Percentiles rank a stretch among this genome's conserved stretches.
Conservation (phyloP, 805 yeast genomes). For the Pichia manshurica region DNA sequence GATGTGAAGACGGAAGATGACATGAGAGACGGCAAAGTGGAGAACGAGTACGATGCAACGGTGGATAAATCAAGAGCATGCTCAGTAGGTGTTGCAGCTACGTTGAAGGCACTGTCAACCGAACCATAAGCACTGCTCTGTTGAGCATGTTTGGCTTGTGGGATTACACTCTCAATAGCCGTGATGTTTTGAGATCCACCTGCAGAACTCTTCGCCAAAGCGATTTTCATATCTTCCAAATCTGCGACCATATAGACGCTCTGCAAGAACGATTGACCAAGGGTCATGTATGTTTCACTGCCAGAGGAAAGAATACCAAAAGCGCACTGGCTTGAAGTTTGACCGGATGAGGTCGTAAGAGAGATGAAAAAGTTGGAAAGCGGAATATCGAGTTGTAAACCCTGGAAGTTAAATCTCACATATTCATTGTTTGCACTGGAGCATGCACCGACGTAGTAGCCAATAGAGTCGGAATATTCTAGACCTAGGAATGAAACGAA, state of each 20-base stretch:
- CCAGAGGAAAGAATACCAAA: constrained; percentile 34
- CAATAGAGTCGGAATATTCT: constrained; percentile 33
- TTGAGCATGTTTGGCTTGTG: constrained; percentile 14
- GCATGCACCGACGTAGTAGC: constrained; percentile 47
- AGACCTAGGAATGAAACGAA: constrained; percentile 35
- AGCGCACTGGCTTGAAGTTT: constrained; percentile 35
- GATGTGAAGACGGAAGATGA: background rate
- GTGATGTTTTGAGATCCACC: constrained; percentile 35
- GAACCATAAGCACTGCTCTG: constrained; percentile 11
- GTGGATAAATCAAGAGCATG: constrained; percentile 1
- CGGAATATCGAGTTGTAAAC: constrained; percentile 49
- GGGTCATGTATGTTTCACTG: constrained; percentile 31
- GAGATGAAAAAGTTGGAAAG: constrained; percentile 25
- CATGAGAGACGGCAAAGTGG: background rate
- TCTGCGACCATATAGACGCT: constrained; percentile 52
- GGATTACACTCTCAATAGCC: constrained; percentile 28
- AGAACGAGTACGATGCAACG: background rate
- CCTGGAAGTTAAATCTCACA: constrained; percentile 52
- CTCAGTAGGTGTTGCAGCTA: constrained; percentile 7
- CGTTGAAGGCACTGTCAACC: constrained; percentile 8
- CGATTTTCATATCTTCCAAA: constrained; percentile 39
- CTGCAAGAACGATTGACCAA: constrained; percentile 52
- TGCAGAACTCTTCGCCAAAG: constrained; percentile 41
- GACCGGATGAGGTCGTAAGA: constrained; percentile 16
- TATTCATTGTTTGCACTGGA: constrained; percentile 20